Base-by-base conservation (phyloP, 352 stramenopile genomes). In the Pythium vanterpoolii region DNA sequence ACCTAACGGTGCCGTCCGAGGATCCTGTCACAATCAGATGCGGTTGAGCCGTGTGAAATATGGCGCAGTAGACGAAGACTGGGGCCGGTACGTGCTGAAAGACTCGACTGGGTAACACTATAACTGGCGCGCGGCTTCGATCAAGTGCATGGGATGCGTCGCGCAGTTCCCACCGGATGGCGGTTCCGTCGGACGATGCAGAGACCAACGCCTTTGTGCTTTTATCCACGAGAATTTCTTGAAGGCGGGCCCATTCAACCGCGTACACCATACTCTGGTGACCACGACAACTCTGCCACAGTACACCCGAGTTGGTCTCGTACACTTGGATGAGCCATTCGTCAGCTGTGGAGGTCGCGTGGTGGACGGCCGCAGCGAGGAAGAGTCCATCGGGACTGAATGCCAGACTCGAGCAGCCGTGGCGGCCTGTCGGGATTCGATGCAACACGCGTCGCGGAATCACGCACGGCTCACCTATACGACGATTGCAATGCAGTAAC, bases 41-140 rank as follows among this genome's bases (percentile, higher is more conserved):
- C 13, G 58, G 60, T 9, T 64, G 34, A 0, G 27, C 64, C 11
- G 58, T 31, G 34, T 87, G 68, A 59, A 89, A 91, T 7, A 76
- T 66, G 1, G 74, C 75, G 42, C 78, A 84, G 56, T 88, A 90
- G 9, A 90, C 83, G 47, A 87, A 88, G 13, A 65, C 74, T 11
- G 75, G 79, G 3, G 62, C 51, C 5, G 76, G 76, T 9, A 83
- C 69, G 60, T 91, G 82, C 9, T 86, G 76, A 60, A 77, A 87
- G 31, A 83, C 26, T 36, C 47, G 31, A 46, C 16, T 7, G 8
- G 39, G 23, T 7, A n/a, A n/a, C n/a, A 82, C 13, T 56, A 13
- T 18, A 33, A 43, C 16, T 19, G 30, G 4, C 18, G 50, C 39
- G 26, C 42, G 36, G 5, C 5, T 47, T 24, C 23, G 19, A 19